Evolutionary conservation across 2,329 filamentous ascomycete species (phyloP).

Genomic region (Triangularia setosa): DNA sequence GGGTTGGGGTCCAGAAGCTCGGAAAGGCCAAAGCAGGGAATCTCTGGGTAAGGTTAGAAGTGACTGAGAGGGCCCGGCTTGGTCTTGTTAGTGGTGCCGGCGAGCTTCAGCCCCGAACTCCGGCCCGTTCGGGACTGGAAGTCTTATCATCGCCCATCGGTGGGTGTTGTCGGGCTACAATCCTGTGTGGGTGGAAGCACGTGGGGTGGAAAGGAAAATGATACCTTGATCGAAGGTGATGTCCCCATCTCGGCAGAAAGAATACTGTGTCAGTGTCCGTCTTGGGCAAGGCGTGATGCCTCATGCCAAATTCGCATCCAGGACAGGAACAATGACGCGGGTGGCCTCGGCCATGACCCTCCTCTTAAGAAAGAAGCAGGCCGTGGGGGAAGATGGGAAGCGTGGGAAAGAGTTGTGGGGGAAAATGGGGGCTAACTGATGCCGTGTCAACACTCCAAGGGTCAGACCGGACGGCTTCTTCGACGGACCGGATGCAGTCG

Average conservation of each 20-base stretch:
- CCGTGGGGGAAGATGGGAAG: slow-evolving; percentile 2
- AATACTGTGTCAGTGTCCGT: slow-evolving; percentile 2
- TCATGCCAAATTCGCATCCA: slow-evolving; percentile 14
- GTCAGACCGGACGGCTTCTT: background rate
- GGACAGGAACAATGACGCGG: slow-evolving; percentile 5
- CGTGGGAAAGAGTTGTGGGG: slow-evolving; percentile 5
- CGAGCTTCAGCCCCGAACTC: background rate
- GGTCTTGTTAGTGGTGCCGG: background rate
- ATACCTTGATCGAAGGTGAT: background rate
- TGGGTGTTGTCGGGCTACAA: background rate
- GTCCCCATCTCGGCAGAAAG: slow-evolving; percentile 11
- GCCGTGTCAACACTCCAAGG: slow-evolving; percentile 14
- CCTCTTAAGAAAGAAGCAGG: slow-evolving; percentile 11
- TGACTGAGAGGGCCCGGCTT: background rate
- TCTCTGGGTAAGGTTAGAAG: background rate
- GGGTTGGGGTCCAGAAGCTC: background rate
- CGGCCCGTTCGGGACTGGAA: background rate
- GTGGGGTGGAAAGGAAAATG: slow-evolving; percentile 9
- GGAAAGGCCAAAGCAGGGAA: background rate
- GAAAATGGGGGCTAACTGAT: slow-evolving; percentile 8
- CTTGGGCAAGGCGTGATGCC: slow-evolving; percentile 9
- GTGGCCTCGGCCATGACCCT: slow-evolving; percentile 2
- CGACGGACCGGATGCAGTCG: background rate
- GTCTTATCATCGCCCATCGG: background rate
- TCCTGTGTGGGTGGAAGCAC: slow-evolving; percentile 3